phyloP scores from a whole-genome alignment of 1,284 basidiomycete species.

The Trametes sp. region DNA sequence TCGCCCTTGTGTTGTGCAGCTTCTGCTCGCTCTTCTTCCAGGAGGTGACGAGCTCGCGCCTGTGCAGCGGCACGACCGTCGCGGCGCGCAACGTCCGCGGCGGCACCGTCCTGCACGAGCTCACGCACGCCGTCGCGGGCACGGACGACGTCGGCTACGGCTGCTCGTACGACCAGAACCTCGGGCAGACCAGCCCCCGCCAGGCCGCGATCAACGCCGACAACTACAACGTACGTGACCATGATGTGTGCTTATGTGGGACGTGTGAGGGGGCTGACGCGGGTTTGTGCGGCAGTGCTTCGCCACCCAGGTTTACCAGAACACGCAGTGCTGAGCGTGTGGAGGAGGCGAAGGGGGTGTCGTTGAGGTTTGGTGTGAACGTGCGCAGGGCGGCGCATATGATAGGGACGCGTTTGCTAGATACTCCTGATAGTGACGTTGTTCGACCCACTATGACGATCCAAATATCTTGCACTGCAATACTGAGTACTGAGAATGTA shows the following conservation, averaged over 20 bases:
- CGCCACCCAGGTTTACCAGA: slow-evolving; percentile 39
- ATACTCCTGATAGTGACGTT: too few species aligned
- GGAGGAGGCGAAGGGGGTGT: background rate
- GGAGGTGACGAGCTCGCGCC: slow-evolving; percentile 33
- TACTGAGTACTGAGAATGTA: too few species aligned
- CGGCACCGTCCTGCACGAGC: slow-evolving; percentile 39
- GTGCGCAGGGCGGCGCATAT: too few species aligned
- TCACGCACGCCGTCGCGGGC: slow-evolving; percentile 36
- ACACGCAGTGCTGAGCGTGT: slow-evolving; percentile 36
- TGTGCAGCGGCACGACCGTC: slow-evolving; percentile 37
- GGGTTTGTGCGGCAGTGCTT: slow-evolving; percentile 30
- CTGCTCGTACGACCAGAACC: slow-evolving; percentile 37
- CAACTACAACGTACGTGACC: slow-evolving; percentile 41
- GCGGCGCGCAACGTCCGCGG: slow-evolving; percentile 37
- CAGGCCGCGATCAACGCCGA: slow-evolving; percentile 36
- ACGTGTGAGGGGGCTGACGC: background rate
- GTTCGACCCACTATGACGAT: background rate
- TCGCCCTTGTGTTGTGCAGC: slow-evolving; percentile 3
- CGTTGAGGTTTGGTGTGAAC: background rate
- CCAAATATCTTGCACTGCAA: too few species aligned
- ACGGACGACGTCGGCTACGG: slow-evolving; percentile 40
- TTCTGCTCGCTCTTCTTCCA: slow-evolving; percentile 38
- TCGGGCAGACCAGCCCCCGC: slow-evolving; percentile 27
- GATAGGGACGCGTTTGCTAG: too few species aligned
- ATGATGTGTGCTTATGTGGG: background rate